Base-by-base conservation (phyloP, 208 protist genomes). In the Acanthamoeba lenticulata region DNA sequence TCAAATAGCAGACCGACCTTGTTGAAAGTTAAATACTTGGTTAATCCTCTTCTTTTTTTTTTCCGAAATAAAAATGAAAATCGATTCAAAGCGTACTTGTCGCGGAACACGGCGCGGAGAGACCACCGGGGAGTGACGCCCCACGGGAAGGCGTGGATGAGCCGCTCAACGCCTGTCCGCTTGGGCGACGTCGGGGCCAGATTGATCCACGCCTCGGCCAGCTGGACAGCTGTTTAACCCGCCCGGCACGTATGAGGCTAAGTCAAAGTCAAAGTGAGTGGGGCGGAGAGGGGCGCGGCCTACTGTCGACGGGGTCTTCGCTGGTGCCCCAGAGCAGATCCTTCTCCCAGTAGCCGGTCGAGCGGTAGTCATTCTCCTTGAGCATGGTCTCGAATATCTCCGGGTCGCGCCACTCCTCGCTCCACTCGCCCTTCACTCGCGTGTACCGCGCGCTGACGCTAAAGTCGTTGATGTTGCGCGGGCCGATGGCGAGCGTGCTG, bases 311-410 rank as follows among this genome's bases (percentile, higher is more conserved):
- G 11, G 74, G 74, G 32, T 85, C 74, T 19, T 85, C 44, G 42
- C n/a, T 44, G 44, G 74, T 85, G 44, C 74, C 74, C 74, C 74
- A 85, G 17, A 85, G 74, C 40, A 85, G 27, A 17, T 85, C 74
- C 44, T 45, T 57, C 29, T 85, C 74, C 74, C 74, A 85, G 21
- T 40, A 85, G 2, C 74, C 74, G n/a, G 2, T 19, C 74, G n/a
- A 29, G n/a, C 65, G 65, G 34, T 74, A 74, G 34, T 74, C 65
- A 27, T 74, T 74, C n/a, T 74, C 65, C 34, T 74, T 74, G 7
- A 42, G 65, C 65, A 74, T 2, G 65, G 17, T 38, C 2, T 74
- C 65, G 65, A 74, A 38, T 19, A 74, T 74, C 34, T 74, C 19
- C 15, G 2, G 65, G 34, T 74, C 65, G 11, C n/a, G n/a, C 65